Base-by-base conservation (phyloP, 2,329 filamentous ascomycete species). In the Colletotrichum australisinense region DNA sequence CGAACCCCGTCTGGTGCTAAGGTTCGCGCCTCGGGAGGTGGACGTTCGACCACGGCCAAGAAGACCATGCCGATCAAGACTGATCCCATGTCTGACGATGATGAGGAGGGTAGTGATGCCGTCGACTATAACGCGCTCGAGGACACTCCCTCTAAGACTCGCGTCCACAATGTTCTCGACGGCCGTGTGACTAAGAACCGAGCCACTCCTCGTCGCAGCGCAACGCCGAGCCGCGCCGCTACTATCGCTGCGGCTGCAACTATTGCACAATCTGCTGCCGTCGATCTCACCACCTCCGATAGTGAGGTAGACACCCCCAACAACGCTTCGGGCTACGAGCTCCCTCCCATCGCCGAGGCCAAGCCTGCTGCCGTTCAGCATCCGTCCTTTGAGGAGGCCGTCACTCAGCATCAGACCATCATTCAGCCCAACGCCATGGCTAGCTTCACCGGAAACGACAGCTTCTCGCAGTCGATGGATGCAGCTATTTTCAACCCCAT, bases 131-230 rank as follows among this genome's bases (percentile, higher is more conserved):
- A 82, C 38, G 80, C 78, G 4, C 75, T 80, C 69, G 79, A 84
- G 28, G 78, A 81, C 28, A 85, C 83, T 1, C 83, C 83, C 2
- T 83, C 81, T 26, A 85, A 84, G 79, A 55, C 22, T n/a, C 72
- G 74, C 30, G 26, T 67, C 53, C 70, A 59, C 32, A 32, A 73
- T 28, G 53, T 74, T 52, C 28, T 77, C 52, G 76, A 60, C 64
- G 35, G 62, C 56, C 56, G 68, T 32, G 35, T 59, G 38, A 53
- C 59, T 52, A 74, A 72, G 67, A 55, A 52, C 28, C 56, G 38
- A 22, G 56, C 46, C 28, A 59, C 35, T 14, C 56, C 28, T 26
- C 28, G 67, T 53, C 67, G 65, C 53, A 69, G 73, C 65, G 66
- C 52, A 30, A 67, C 74, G 22, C 74, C 70, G 11, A 74, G 67